Evolutionary conservation across 495 filamentous ascomycete species (phyloP), one percentile per base, ranked within the genome.

Genomic region (Alectoria sarmentosa): DNA sequence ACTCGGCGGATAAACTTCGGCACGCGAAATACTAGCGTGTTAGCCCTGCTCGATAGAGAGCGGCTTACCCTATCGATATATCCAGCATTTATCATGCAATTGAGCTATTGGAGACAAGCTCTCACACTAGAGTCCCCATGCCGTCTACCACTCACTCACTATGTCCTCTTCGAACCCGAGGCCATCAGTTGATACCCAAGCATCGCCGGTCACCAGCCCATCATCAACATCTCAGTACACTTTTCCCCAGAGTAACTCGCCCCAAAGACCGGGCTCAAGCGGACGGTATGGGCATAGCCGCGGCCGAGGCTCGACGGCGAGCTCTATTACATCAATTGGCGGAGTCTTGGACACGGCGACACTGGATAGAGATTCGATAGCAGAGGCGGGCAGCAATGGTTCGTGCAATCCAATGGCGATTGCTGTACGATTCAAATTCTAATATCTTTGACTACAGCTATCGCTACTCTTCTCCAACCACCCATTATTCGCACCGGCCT

Each of bases 401-500:
- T 71, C 49, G 77, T 70, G 37, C 21, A 30, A 14, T 4, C 7
- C 7, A 21, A 10, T 28, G 26, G 19, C 58, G 34, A 30, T 30
- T 55, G 28, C 23, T 61, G 38, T n/a, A n/a, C n/a, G n/a, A n/a
- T n/a, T n/a, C n/a, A n/a, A n/a, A n/a, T n/a, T n/a, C 19, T 62
- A 8, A 19, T 36, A 4, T 21, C 41, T 13, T 34, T 61, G 23
- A 71, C n/a, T n/a, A n/a, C n/a, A 91, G 90, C 94, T 65, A 98
- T 99, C 70, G 96, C 94, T 32, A 94, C 89, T 5, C 83, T 99
- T 19, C 82, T 98, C 26, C 92, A 96, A 71, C 86, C 91, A 23
- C 92, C 95, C 0, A 94, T 94, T 65, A 83, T 93, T 34, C 90
- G 95, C 61, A 94, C 92, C 23, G 93, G 90, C 54, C 80, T 96